These are phyloP conservation scores for Cucurbita moschata DNA, from an alignment of 306 rosid genomes.

Conservation along the genomic window DNA sequence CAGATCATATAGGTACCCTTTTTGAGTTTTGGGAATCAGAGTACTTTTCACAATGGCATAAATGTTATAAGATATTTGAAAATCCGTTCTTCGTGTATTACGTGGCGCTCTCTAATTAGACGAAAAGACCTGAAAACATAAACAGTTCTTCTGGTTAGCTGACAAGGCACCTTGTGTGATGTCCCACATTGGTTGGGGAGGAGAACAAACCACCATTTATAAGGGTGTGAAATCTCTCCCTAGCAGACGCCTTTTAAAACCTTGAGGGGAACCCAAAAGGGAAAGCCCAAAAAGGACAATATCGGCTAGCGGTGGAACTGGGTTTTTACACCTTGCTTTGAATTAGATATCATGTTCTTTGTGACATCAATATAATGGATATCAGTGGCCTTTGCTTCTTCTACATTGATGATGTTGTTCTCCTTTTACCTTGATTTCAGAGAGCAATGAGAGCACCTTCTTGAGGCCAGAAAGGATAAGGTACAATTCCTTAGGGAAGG, in stretches of 20 bases:
- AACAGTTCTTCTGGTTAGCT: not conserved
- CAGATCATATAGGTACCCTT: slow-evolving; percentile 33
- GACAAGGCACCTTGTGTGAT: not conserved
- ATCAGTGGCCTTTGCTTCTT: not conserved
- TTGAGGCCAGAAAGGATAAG: slow-evolving; percentile 60
- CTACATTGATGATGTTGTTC: not conserved
- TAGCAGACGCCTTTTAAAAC: no score
- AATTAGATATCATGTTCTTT: not conserved
- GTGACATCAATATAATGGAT: not conserved
- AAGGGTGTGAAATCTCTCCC: no score
- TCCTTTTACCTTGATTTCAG: slow-evolving; percentile 12
- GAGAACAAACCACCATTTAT: no score
- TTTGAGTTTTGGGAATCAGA: not conserved
- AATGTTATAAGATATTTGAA: not conserved
- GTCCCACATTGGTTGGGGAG: no score
- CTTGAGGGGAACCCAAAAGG: no score
- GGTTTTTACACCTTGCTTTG: not conserved
- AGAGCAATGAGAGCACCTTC: slow-evolving; percentile 32
- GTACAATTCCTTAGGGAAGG: slow-evolving; percentile 27
- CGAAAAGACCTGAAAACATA: not conserved
- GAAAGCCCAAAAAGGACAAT: no score
- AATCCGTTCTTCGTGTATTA: not conserved
- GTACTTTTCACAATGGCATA: not conserved
- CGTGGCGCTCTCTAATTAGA: not conserved
- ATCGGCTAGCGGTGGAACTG: no score